Base-by-base conservation (phyloP, 2,329 filamentous ascomycete species). In the Ceratocystis papillata region DNA sequence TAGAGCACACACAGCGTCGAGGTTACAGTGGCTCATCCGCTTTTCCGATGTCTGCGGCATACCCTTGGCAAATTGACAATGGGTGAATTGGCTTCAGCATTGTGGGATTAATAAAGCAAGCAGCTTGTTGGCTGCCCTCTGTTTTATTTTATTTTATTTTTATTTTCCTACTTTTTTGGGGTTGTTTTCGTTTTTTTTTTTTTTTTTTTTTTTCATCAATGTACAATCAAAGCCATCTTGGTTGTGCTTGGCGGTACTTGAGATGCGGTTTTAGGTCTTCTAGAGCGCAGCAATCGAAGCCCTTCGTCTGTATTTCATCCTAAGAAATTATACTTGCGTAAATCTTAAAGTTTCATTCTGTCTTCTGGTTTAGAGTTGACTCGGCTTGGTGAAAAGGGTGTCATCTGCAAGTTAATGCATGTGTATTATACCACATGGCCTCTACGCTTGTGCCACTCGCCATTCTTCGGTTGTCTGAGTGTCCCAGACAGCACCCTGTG, bases 351-450 rank as follows among this genome's bases (percentile, higher is more conserved):
- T 50, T 50, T 25, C 48, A 50, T 10, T 22, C 7, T 10, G 22
- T 20, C n/a, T 22, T 22, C 48, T 7, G 5, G 48, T 50, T 50
- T 50, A 50, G 48, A 50, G 48, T 50, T 50, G n/a, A 50, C 20
- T 28, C 25, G 22, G 25, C 48, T 53, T 20, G 25, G 3, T 53
- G 48, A 53, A 59, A 37, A 37, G 25, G 55, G 55, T 53, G 22
- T 53, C 55, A 37, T 8, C 12, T 59, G 30, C 28, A 33, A 7
- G 33, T 59, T 30, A n/a, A 59, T 59, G 55, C 55, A 59, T 59
- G 28, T n/a, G 30, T 59, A 37, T 33, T n/a, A n/a, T 59, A 37
- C 55, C 30, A n/a, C 55, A 59, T 59, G 55, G 55, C 17, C 8
- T 37, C 17, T 30, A 37, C 33, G 25, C 30, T 37, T 59, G 15